These are phyloP conservation scores for Diaporthe velutina DNA, from an alignment of 2,329 filamentous ascomycete species.

Conservation along the genomic window DNA sequence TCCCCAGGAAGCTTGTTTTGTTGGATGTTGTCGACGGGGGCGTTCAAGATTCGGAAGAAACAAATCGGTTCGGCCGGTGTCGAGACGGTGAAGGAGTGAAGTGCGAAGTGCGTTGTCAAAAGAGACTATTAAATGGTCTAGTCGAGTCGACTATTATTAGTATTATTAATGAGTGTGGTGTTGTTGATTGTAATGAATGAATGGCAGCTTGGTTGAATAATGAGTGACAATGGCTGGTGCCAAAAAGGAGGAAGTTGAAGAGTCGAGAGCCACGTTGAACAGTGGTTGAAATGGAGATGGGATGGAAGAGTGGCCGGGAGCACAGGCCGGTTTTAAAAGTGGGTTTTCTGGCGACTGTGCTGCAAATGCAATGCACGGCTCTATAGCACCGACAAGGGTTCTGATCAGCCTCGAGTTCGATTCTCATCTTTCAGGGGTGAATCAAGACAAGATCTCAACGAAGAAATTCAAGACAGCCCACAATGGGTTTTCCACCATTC, in stretches of 20 bases:
- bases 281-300: slow-evolving; percentile 38
- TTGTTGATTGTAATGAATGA: slow-evolving; percentile 51
- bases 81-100: slow-evolving; percentile 28
- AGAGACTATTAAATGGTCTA: slow-evolving; percentile 50
- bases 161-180: slow-evolving; percentile 70
- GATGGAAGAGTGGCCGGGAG: slow-evolving; percentile 41
- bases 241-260: slow-evolving; percentile 49
- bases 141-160: slow-evolving; percentile 66
- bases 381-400: slow-evolving; percentile 41
- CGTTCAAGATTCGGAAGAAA: slow-evolving; percentile 45
- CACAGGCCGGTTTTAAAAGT: slow-evolving; percentile 41
- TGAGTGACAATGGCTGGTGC: slow-evolving; percentile 69
- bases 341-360: slow-evolving; percentile 38
- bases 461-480: slow-evolving; percentile 38
- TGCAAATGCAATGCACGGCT: slow-evolving; percentile 40
- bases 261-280: slow-evolving; percentile 37
- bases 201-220: slow-evolving; percentile 55
- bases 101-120: slow-evolving; percentile 6
- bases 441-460: slow-evolving; percentile 40
- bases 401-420: slow-evolving; percentile 41
- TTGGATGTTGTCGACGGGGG: slow-evolving; percentile 29
- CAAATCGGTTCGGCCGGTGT: slow-evolving; percentile 44
- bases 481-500: slow-evolving; percentile 38
- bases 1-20: slow-evolving; percentile 66
- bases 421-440: slow-evolving; percentile 41